Base-by-base conservation (phyloP, 192 early-diverging fungal species). In the Backusella psychrophila region DNA sequence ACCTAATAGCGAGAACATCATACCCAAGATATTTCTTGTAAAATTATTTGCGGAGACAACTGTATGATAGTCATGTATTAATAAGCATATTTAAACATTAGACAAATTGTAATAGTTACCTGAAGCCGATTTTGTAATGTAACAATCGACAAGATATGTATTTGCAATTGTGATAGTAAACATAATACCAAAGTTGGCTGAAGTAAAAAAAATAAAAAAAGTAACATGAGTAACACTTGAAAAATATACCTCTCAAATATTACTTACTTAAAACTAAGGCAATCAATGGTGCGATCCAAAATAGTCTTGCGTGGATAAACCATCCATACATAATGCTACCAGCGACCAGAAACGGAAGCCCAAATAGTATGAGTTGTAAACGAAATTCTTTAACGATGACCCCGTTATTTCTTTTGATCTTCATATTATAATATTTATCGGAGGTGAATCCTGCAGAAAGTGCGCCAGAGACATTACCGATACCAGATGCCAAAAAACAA, bases 401-500 rank as follows among this genome's bases (percentile, higher is more conserved):
- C 5, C 71, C 71, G n/a, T 63, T 41, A 26, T 78, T 66, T 35
- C 42, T 36, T 3, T 29, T 23, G 21, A 73, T 26, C 26, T 49
- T 59, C 70, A 63, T 73, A 17, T 23, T 36, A 26, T 42, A 74
- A 15, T 42, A 35, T 17, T 31, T 73, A 42, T 78, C 71, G 0
- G 66, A 65, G 3, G 41, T 26, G 4, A 74, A 34, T 4, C 89
- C 89, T 21, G 87, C 84, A 15, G 77, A 29, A 1, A 80, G 66
- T 3, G 83, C 80, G 3, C 89, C 89, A 0, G 75, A 0, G 6
- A 81, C 66, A 67, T 83, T 84, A 2, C 89, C 89, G 3, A 84
- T 78, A 26, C 87, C 89, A 4, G 79, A 76, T 7, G 85, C 52
- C 31, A 90, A 71, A 66, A 80, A 90, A 49, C 84, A 86, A 6